Evolutionary conservation across 2,329 filamentous ascomycete genomes (phyloP).

Genomic region (Apiospora kogelbergensis): DNA sequence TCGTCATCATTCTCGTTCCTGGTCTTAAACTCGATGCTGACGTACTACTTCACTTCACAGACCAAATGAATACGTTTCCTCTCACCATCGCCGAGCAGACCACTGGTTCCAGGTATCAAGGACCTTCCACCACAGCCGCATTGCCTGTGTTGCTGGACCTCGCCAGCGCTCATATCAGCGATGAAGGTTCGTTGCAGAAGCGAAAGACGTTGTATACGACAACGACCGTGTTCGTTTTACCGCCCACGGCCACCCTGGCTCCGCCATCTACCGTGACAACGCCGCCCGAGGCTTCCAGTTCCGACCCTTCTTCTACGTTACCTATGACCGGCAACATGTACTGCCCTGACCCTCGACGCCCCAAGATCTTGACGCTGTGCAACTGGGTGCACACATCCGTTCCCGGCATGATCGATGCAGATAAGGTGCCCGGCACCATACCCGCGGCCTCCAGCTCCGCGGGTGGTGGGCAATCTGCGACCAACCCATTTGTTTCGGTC

Average conservation of each 20-base stretch:
- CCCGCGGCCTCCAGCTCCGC: not conserved
- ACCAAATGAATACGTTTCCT: not conserved
- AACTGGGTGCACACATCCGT: not conserved
- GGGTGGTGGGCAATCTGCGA: not conserved
- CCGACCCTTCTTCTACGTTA: not conserved
- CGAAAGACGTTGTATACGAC: not conserved
- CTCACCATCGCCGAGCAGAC: not conserved
- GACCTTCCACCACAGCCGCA: not conserved
- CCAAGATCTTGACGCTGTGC: slow-evolving; percentile 11
- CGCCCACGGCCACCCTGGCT: not conserved
- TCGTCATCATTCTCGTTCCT: not conserved
- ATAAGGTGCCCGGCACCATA: not conserved
- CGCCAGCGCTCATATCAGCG: not conserved
- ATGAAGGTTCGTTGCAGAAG: not conserved
- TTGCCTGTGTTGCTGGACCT: too few species aligned
- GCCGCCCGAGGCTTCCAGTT: not conserved
- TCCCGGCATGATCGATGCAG: slow-evolving; percentile 8
- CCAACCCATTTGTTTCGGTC: not conserved
- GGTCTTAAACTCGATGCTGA: not conserved
- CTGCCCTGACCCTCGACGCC: slow-evolving; percentile 11
- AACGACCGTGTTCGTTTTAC: not conserved
- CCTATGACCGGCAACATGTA: slow-evolving; percentile 10
- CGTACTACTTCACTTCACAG: not conserved
- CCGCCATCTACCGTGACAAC: not conserved
- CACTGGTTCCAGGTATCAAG: not conserved